Percentiles rank a stretch among this genome's conserved stretches.
These are phyloP conservation scores for Coemansia sp. DNA, from an alignment of 192 early-diverging fungal genomes.

Conservation along the genomic window DNA sequence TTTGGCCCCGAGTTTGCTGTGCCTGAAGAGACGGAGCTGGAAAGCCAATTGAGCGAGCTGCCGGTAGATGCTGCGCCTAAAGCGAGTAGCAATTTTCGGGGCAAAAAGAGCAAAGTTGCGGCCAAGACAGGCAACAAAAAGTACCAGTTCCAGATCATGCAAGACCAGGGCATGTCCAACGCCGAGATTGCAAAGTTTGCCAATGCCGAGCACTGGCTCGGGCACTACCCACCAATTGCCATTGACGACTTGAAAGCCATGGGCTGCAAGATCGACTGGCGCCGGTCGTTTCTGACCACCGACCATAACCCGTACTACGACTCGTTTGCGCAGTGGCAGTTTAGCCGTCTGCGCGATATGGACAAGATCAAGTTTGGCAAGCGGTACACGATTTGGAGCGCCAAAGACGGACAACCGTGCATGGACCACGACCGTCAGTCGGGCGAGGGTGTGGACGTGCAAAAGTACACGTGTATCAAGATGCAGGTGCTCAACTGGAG, in stretches of 20 bases:
- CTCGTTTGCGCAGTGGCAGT: conserved; percentile 97
- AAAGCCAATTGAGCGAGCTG: conserved; percentile 33
- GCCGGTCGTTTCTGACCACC: conserved; percentile 96
- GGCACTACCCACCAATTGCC: conserved; percentile 90
- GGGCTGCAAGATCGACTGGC: conserved; percentile 89
- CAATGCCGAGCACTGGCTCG: conserved; percentile 86
- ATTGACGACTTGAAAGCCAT: conserved; percentile 75
- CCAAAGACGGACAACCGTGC: conserved; percentile 93
- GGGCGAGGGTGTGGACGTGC: conserved; percentile 91
- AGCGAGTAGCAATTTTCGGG: conserved; percentile 29
- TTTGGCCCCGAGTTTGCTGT: conserved; percentile 52
- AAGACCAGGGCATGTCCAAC: conserved; percentile 76
- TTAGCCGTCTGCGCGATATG: conserved; percentile 78
- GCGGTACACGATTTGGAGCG: conserved; percentile 95
- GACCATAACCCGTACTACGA: conserved; percentile 98
- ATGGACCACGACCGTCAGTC: conserved; percentile 97
- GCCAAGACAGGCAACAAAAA: conserved; percentile 81
- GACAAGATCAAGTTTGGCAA: conserved; percentile 93
- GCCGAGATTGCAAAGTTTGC: conserved; percentile 93
- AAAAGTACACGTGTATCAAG: conserved; percentile 97
- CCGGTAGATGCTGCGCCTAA: conserved; percentile 55
- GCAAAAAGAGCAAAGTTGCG: conserved; percentile 78
- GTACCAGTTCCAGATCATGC: conserved; percentile 99
- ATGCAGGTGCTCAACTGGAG: conserved; percentile 76
- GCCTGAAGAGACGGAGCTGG: conserved; percentile 21